Evolutionary conservation across 352 stramenopile species (phyloP).

Genomic region (Phytophthora podocarpi): DNA sequence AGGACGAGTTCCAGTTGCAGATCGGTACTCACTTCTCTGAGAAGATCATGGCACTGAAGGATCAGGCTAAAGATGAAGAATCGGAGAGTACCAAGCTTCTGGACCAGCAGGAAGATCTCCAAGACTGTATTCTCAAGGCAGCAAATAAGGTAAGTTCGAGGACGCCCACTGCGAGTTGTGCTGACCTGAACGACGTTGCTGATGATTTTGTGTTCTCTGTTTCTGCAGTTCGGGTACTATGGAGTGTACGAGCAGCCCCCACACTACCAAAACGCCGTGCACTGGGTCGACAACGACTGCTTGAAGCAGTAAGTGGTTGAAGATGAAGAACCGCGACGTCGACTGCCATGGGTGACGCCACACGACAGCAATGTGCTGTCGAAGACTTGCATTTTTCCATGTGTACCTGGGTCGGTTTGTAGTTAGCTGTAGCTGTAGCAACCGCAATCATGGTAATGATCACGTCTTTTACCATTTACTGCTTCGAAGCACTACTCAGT

Average conservation of each 20-base stretch:
- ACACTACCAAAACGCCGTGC: conserved; percentile 48
- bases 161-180: neutral
- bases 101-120: conserved; percentile 29
- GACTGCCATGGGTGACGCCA: conserved; percentile 6
- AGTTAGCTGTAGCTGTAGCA: conserved; percentile 18
- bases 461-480: conserved; percentile 17
- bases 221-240: conserved; percentile 54
- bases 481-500: no score
- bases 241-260: conserved; percentile 55
- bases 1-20: conserved; percentile 47
- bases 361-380: conserved; percentile 12
- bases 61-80: conserved; percentile 26
- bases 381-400: conserved; percentile 18
- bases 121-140: conserved; percentile 52
- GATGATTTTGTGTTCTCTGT: conserved; percentile 6
- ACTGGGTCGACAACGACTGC: conserved; percentile 56
- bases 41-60: conserved; percentile 31
- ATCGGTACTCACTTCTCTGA: conserved; percentile 35
- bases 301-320: conserved; percentile 26
- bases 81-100: conserved; percentile 23
- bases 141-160: conserved; percentile 45
- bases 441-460: conserved; percentile 21
- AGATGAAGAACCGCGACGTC: neutral
- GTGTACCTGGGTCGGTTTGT: conserved; percentile 12
- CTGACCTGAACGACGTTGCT: neutral